phyloP scores from a whole-genome alignment of 1,139 yeast species.

The Yamadazyma sp. region DNA sequence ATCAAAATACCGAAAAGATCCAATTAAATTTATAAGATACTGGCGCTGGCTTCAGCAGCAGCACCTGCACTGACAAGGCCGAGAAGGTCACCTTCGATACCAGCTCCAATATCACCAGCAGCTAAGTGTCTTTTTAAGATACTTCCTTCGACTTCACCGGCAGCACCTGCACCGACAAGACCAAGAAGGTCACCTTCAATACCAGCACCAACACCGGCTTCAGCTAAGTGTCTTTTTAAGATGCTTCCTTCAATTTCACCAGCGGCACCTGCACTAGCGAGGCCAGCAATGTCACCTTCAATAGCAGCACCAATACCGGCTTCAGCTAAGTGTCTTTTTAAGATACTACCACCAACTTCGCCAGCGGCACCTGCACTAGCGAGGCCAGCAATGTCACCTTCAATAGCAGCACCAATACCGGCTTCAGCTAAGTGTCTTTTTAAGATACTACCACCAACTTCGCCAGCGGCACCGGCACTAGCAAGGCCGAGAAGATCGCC shows the following conservation, averaged over 20 bases:
- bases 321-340: conserved; percentile 14
- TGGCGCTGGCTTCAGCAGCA: conserved; percentile 10
- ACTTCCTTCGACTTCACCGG: conserved; percentile 7
- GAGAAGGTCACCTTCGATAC: conserved; percentile 12
- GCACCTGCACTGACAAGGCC: conserved; percentile 12
- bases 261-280: conserved; percentile 13
- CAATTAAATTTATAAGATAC: no score
- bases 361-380: conserved; percentile 9
- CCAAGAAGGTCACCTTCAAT: conserved; percentile 13
- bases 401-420: conserved; percentile 16
- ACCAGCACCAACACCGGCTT: conserved; percentile 12
- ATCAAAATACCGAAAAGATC: conserved; percentile 6
- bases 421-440: conserved; percentile 13
- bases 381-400: conserved; percentile 11
- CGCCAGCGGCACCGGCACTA: conserved; percentile 12
- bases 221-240: conserved; percentile 9
- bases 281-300: conserved; percentile 13
- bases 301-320: conserved; percentile 6
- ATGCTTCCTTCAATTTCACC: no score
- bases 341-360: conserved; percentile 12
- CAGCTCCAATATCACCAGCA: conserved; percentile 11
- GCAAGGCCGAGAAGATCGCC: conserved; percentile 11
- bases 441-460: conserved; percentile 9
- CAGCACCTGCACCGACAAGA: conserved; percentile 6
- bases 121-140: conserved; percentile 13